These are phyloP conservation scores for Apiotrichum akiyoshidainum DNA, from an alignment of 1,284 basidiomycete species.

Conservation along the genomic window DNA sequence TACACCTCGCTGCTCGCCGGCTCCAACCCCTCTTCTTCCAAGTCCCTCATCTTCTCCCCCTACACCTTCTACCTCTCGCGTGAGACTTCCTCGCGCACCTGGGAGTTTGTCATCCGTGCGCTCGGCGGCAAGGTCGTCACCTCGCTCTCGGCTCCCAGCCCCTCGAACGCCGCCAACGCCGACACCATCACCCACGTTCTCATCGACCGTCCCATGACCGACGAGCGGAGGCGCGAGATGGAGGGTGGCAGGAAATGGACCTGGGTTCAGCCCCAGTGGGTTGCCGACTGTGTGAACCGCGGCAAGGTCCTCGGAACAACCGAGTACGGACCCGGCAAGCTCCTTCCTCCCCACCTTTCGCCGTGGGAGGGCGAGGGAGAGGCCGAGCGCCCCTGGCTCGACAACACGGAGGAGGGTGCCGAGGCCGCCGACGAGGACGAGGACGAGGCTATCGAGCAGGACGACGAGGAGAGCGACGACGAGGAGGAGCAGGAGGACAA, in stretches of 20 bases:
- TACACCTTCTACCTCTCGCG: slow-evolving; percentile 94
- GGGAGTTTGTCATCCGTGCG: slow-evolving; percentile 91
- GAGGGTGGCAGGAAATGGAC: slow-evolving; percentile 68
- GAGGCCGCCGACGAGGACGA: slow-evolving; percentile 51
- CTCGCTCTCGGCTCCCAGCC: slow-evolving; percentile 73
- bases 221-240: slow-evolving; percentile 58
- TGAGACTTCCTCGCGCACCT: slow-evolving; percentile 85
- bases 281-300: slow-evolving; percentile 91
- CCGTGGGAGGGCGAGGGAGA: slow-evolving; percentile 83
- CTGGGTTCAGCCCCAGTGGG: slow-evolving; percentile 96
- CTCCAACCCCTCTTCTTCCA: slow-evolving; percentile 55
- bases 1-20: slow-evolving; percentile 62
- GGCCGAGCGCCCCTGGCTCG: slow-evolving; percentile 57
- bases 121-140: slow-evolving; percentile 83
- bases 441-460: slow-evolving; percentile 43
- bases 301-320: slow-evolving; percentile 80
- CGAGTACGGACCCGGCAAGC: slow-evolving; percentile 78
- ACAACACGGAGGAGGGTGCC: slow-evolving; percentile 48
- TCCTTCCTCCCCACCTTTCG: slow-evolving; percentile 90
- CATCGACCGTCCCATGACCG: slow-evolving; percentile 77
- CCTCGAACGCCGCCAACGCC: slow-evolving; percentile 53
- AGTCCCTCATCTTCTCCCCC: slow-evolving; percentile 67
- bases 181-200: slow-evolving; percentile 92
- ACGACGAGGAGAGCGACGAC: slow-evolving; percentile 47
- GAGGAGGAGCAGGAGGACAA: slow-evolving; percentile 46